Conservation (phyloP, 2,329 filamentous ascomycete genomes). For the Aureobasidium melanogenum region DNA sequence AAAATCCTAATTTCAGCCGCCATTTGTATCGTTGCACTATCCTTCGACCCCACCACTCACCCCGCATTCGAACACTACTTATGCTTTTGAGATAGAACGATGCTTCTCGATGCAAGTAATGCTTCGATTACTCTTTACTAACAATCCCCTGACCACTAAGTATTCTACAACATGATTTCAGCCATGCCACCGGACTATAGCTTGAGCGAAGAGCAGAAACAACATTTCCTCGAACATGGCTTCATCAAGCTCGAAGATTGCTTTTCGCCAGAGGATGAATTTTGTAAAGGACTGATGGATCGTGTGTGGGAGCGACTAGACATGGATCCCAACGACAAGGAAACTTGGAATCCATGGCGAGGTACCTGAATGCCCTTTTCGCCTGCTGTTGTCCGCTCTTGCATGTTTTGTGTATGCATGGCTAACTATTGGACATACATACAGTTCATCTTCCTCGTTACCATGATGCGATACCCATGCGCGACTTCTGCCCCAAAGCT, state of each 20-base stretch:
- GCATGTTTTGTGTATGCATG: neutral
- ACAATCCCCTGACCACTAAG: no score
- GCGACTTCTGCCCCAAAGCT: conserved; percentile 52
- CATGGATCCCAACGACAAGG: conserved; percentile 54
- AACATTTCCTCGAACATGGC: conserved; percentile 47
- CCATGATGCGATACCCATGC: neutral
- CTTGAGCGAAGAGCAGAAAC: conserved; percentile 39
- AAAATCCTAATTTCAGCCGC: neutral
- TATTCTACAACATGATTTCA: neutral
- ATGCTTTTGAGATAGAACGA: neutral
- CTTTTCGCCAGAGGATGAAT: conserved; percentile 41
- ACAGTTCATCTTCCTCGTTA: conserved; percentile 30
- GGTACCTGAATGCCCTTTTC: no score
- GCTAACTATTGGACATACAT: no score
- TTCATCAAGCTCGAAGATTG: conserved; percentile 46
- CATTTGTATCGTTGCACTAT: neutral
- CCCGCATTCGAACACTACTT: neutral
- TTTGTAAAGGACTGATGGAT: conserved; percentile 13
- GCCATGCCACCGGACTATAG: conserved; percentile 12
- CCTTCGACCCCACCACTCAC: neutral
- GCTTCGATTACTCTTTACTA: no score
- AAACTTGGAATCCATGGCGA: conserved; percentile 54
- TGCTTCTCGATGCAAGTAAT: no score
- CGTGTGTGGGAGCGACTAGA: conserved; percentile 56
- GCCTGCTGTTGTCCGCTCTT: no score